Conservation (phyloP, 495 filamentous ascomycete species). For the Penicillium canariense region DNA sequence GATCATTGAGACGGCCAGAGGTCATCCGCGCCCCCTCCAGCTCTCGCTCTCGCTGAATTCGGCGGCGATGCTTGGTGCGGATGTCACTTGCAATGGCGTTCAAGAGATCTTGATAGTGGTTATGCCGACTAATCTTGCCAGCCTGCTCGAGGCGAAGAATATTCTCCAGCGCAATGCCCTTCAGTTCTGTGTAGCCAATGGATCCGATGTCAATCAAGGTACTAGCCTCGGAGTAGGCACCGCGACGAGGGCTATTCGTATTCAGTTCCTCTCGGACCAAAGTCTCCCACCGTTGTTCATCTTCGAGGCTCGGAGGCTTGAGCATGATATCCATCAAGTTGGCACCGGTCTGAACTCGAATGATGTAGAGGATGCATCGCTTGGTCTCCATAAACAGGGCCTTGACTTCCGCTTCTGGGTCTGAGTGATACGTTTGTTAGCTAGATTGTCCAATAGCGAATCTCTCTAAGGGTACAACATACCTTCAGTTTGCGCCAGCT, state of each 20-base stretch:
- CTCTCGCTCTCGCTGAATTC: slow-evolving; percentile 87
- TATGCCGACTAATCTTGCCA: slow-evolving; percentile 84
- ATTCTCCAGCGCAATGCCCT: slow-evolving; percentile 89
- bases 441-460: neutral
- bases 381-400: slow-evolving; percentile 97
- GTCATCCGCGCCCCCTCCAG: slow-evolving; percentile 85
- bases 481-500: slow-evolving; percentile 83
- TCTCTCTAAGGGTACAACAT: slow-evolving; percentile 10
- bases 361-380: slow-evolving; percentile 94
- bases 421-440: slow-evolving; percentile 28
- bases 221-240: slow-evolving; percentile 89
- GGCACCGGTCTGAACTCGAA: slow-evolving; percentile 87
- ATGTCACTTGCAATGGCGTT: slow-evolving; percentile 97
- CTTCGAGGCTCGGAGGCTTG: slow-evolving; percentile 79
- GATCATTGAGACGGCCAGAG: slow-evolving; percentile 79
- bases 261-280: slow-evolving; percentile 82
- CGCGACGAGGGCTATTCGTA: slow-evolving; percentile 63
- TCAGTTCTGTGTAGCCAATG: slow-evolving; percentile 89
- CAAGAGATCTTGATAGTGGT: slow-evolving; percentile 93
- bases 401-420: slow-evolving; percentile 89
- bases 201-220: slow-evolving; percentile 81
- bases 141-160: slow-evolving; percentile 82
- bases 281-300: slow-evolving; percentile 82
- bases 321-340: slow-evolving; percentile 95
- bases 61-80: slow-evolving; percentile 88